A percentile compares a stretch with the other conserved stretches of the same genome.
Conservation (phyloP, 176 grass and related monocot genomes). For the Thinopyrum elongatum region DNA sequence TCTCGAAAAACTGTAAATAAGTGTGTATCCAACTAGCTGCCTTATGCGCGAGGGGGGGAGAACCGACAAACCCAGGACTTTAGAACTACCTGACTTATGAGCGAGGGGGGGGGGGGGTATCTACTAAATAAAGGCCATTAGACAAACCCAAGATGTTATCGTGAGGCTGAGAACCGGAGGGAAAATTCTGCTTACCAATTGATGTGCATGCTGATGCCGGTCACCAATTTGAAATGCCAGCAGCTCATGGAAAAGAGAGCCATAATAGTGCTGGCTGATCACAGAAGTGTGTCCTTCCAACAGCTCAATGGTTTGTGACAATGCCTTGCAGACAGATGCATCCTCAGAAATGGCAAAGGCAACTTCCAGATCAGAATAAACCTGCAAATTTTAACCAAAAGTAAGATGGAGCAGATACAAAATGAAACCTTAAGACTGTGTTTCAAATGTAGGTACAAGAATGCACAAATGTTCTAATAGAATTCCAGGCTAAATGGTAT, state of each 20-base stretch:
- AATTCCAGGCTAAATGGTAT: background rate
- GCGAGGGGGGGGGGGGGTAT: background rate
- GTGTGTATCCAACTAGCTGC: constrained; percentile 14
- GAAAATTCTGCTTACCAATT: constrained; percentile 45
- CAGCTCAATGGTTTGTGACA: constrained; percentile 86
- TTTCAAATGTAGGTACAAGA: background rate
- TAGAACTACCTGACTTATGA: no score
- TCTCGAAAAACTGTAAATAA: no score
- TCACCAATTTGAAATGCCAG: constrained; percentile 91
- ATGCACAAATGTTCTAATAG: constrained; percentile 2
- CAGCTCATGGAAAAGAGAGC: constrained; percentile 92
- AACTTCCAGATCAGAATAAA: constrained; percentile 97
- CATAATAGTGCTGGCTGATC: constrained; percentile 95
- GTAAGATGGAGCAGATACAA: background rate
- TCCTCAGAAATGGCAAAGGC: constrained; percentile 94
- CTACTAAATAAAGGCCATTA: background rate
- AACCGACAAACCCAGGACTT: background rate
- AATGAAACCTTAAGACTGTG: constrained; percentile 10
- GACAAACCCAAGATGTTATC: background rate
- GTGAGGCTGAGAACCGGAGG: background rate
- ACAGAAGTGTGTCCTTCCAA: constrained; percentile 81
- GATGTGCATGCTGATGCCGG: constrained; percentile 49
- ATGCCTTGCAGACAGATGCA: constrained; percentile 58
- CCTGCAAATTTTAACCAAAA: constrained; percentile 33
- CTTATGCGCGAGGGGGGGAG: no score